phyloP scores from a whole-genome alignment of 169 alveolate genomes.

The Plasmodium chabaudi region DNA sequence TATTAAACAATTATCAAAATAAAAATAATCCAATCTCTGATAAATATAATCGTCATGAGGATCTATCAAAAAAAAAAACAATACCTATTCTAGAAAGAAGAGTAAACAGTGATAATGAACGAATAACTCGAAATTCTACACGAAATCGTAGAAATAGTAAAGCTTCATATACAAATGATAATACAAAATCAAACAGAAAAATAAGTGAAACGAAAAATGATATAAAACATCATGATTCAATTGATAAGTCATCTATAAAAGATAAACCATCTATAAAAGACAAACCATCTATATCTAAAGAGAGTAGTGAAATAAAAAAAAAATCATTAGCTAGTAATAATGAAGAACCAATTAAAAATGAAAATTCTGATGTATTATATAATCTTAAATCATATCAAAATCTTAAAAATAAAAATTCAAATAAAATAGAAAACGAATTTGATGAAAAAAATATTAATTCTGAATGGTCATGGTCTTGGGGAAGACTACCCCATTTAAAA shows the following conservation, averaged over 20 bases:
- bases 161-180: background rate
- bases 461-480: constrained; percentile 79
- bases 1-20: too few species aligned
- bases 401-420: background rate
- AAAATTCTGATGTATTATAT: background rate
- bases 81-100: constrained; percentile 1
- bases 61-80: background rate
- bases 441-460: constrained; percentile 68
- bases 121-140: background rate
- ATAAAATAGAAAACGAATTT: background rate
- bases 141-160: constrained; percentile 1
- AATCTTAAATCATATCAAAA: background rate
- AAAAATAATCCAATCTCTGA: too few species aligned
- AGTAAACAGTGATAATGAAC: constrained; percentile 1
- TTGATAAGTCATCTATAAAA: background rate
- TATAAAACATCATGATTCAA: background rate
- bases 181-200: background rate
- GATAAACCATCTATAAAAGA: background rate
- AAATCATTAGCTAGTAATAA: background rate
- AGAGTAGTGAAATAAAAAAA: background rate
- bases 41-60: too few species aligned
- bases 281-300: too few species aligned
- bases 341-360: background rate
- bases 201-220: background rate
- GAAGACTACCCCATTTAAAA: constrained; percentile 75